Conservation (phyloP, 1,139 yeast species). For the Blastobotrys buckinghamii region DNA sequence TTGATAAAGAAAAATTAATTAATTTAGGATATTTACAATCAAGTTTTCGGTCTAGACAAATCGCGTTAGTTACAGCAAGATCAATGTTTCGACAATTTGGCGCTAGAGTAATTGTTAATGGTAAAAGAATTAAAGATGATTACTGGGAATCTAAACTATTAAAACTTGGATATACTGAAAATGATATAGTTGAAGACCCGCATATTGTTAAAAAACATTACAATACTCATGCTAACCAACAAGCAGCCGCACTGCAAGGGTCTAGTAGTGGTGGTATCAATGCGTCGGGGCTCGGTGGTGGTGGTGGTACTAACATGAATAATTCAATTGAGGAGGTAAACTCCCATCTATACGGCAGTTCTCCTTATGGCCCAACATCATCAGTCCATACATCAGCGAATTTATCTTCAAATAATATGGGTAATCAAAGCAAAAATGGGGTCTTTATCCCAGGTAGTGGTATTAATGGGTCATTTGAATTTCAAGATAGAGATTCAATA, state of each 20-base stretch:
- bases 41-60: slow-evolving; percentile 60
- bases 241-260: neutral
- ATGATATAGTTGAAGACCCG: slow-evolving; percentile 35
- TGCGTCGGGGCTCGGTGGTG: slow-evolving; percentile 1
- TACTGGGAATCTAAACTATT: slow-evolving; percentile 69
- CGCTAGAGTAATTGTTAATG: slow-evolving; percentile 55
- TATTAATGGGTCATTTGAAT: slow-evolving; percentile 28
- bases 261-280: neutral
- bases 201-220: neutral
- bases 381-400: too few species aligned
- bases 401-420: neutral
- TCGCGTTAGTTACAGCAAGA: slow-evolving; percentile 55
- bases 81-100: slow-evolving; percentile 70
- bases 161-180: slow-evolving; percentile 49
- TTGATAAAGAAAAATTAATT: slow-evolving; percentile 58
- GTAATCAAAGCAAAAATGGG: slow-evolving; percentile 3
- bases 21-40: slow-evolving; percentile 50
- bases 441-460: slow-evolving; percentile 29
- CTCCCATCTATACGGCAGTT: neutral
- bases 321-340: neutral
- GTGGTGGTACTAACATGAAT: neutral
- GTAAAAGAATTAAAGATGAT: slow-evolving; percentile 65
- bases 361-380: neutral
- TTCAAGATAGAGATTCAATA: slow-evolving; percentile 18
- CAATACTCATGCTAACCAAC: neutral